Conservation (phyloP, 2,329 filamentous ascomycete genomes). For the Colletotrichum sp. region DNA sequence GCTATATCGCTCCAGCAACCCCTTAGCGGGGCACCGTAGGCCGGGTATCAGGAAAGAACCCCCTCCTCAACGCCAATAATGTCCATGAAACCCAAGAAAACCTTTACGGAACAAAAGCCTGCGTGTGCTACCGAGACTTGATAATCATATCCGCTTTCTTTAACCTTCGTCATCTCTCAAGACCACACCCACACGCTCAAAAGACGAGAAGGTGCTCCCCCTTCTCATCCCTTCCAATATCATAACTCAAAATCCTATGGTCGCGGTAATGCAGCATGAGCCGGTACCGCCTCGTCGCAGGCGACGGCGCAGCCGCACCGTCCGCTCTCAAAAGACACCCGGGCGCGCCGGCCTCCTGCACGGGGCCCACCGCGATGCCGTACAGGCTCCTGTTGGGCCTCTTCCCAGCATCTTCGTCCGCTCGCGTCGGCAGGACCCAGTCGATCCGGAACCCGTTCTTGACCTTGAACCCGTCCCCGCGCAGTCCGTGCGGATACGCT, state of each 20-base stretch:
- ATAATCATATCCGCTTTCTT: background rate
- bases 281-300: constrained; percentile 59
- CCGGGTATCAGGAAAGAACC: constrained; percentile 6
- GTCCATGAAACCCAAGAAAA: background rate
- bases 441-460: constrained; percentile 59
- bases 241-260: constrained; percentile 73
- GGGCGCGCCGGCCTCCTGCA: constrained; percentile 51
- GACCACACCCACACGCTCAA: background rate
- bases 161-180: no score
- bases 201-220: constrained; percentile 24
- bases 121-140: background rate
- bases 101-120: background rate
- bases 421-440: constrained; percentile 50
- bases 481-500: background rate
- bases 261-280: constrained; percentile 76
- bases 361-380: constrained; percentile 71
- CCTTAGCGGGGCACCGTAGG: background rate
- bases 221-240: constrained; percentile 54
- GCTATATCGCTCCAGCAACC: background rate
- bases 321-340: constrained; percentile 16
- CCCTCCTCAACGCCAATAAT: background rate
- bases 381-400: constrained; percentile 60
- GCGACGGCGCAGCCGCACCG: constrained; percentile 25
- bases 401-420: constrained; percentile 49
- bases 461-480: constrained; percentile 14